phyloP scores from a whole-genome alignment of 1,284 basidiomycete genomes.

The Stereum hirsutum region DNA sequence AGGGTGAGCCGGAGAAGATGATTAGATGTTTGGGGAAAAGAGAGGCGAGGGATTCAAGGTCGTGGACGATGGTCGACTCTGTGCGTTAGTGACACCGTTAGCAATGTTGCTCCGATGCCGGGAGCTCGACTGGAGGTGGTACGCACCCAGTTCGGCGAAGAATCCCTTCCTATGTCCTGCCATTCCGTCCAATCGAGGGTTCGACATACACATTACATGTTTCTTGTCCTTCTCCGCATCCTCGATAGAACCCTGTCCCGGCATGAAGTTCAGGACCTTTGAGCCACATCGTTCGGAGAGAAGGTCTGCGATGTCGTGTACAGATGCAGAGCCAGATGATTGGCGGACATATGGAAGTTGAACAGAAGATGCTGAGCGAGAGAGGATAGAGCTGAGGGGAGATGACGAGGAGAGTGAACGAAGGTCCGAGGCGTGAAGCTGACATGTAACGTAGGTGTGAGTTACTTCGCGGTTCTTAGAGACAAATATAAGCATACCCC shows the following conservation, averaged over 20 bases:
- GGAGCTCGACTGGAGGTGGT: neutral
- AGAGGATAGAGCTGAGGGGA: constrained; percentile 34
- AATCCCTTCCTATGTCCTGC: constrained; percentile 32
- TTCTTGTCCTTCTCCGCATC: constrained; percentile 30
- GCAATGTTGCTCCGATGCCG: neutral
- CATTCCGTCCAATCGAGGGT: constrained; percentile 40
- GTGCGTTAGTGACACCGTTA: constrained; percentile 4
- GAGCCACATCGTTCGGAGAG: constrained; percentile 47
- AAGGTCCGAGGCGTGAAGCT: constrained; percentile 68
- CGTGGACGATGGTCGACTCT: constrained; percentile 23
- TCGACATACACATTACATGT: constrained; percentile 45
- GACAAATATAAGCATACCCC: constrained; percentile 36
- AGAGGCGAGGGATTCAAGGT: constrained; percentile 38
- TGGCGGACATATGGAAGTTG: constrained; percentile 52
- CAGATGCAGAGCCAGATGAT: constrained; percentile 14
- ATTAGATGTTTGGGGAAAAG: constrained; percentile 51
- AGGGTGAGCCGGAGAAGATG: constrained; percentile 49
- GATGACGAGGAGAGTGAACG: constrained; percentile 45
- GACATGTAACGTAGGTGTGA: constrained; percentile 2
- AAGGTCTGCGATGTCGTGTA: constrained; percentile 28
- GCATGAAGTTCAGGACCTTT: constrained; percentile 27
- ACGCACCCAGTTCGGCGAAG: constrained; percentile 45
- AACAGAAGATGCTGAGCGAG: constrained; percentile 38
- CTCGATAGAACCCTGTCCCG: constrained; percentile 24
- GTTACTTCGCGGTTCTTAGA: neutral